Conservation (phyloP, 2,329 filamentous ascomycete species). For the Sporothrix luriei region DNA sequence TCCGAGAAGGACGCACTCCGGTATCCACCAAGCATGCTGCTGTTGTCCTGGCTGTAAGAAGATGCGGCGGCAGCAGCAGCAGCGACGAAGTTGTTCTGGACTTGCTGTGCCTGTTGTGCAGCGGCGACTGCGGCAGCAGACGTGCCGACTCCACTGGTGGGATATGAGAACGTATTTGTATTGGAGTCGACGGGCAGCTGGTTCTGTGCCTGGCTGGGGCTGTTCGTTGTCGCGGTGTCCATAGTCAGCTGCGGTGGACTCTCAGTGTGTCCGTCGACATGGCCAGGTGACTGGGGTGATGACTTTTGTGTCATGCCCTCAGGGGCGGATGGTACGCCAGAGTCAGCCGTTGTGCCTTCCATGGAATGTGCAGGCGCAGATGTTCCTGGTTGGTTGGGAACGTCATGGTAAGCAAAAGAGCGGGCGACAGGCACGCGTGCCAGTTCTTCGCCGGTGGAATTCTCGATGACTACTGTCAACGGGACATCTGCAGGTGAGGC, state of each 20-base stretch:
- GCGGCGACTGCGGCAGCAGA: slow-evolving; percentile 44
- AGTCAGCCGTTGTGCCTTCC: slow-evolving; percentile 26
- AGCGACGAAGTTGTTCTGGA: slow-evolving; percentile 43
- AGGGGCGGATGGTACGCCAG: slow-evolving; percentile 42
- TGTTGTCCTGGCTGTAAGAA: slow-evolving; percentile 47
- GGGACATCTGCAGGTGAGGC: slow-evolving; percentile 54
- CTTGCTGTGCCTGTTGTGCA: slow-evolving; percentile 44
- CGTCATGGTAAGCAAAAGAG: slow-evolving; percentile 50
- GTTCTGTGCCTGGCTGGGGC: slow-evolving; percentile 39
- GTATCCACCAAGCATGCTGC: slow-evolving; percentile 60
- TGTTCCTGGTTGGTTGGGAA: slow-evolving; percentile 36
- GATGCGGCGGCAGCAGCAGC: slow-evolving; percentile 36
- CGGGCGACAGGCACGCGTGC: slow-evolving; percentile 52
- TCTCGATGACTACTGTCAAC: slow-evolving; percentile 58
- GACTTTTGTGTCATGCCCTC: slow-evolving; percentile 49
- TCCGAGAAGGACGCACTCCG: slow-evolving; percentile 57
- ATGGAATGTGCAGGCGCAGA: slow-evolving; percentile 40
- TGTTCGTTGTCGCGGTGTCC: slow-evolving; percentile 42
- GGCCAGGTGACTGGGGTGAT: slow-evolving; percentile 49
- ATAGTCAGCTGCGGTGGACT: slow-evolving; percentile 48
- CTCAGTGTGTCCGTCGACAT: slow-evolving; percentile 45
- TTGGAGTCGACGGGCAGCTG: slow-evolving; percentile 45
- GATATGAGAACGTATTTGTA: slow-evolving; percentile 61
- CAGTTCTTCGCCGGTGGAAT: slow-evolving; percentile 55
- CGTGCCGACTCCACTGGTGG: slow-evolving; percentile 53